Conservation (phyloP, 1,139 yeast species). For the Zygoascus sp. region DNA sequence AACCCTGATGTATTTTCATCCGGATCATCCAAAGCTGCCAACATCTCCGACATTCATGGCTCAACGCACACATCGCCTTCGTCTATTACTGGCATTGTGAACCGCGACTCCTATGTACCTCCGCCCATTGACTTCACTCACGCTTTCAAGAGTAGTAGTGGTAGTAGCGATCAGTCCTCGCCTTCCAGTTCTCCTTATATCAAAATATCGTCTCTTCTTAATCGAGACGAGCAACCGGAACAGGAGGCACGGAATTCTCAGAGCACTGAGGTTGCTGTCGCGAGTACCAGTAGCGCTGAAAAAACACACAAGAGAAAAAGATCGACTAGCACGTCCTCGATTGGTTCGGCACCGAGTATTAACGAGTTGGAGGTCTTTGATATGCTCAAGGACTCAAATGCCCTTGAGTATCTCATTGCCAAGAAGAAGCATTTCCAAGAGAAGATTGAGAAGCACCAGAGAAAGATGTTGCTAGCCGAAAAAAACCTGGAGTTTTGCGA, state of each 20-base stretch:
- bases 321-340: background rate
- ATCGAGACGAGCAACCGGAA: slow-evolving; percentile 12
- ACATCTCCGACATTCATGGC: background rate
- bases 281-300: slow-evolving; percentile 5
- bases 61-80: slow-evolving; percentile 5
- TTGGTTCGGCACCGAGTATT: background rate
- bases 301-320: slow-evolving; percentile 1
- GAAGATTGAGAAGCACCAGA: slow-evolving; percentile 29
- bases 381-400: slow-evolving; percentile 5
- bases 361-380: background rate
- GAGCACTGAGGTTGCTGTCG: background rate
- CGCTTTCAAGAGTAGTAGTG: slow-evolving; percentile 24
- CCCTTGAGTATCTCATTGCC: slow-evolving; percentile 31
- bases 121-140: slow-evolving; percentile 35
- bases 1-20: background rate
- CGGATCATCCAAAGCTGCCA: background rate
- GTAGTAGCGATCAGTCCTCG: background rate
- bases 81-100: slow-evolving; percentile 4
- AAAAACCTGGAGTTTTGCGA: slow-evolving; percentile 29
- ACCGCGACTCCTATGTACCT: slow-evolving; percentile 22
- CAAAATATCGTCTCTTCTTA: slow-evolving; percentile 24
- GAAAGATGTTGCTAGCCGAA: slow-evolving; percentile 27
- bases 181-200: slow-evolving; percentile 3
- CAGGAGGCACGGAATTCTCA: background rate
- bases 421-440: slow-evolving; percentile 32